These are phyloP conservation scores for Ramalina intermedia DNA, from an alignment of 495 filamentous ascomycete species.

Conservation along the genomic window DNA sequence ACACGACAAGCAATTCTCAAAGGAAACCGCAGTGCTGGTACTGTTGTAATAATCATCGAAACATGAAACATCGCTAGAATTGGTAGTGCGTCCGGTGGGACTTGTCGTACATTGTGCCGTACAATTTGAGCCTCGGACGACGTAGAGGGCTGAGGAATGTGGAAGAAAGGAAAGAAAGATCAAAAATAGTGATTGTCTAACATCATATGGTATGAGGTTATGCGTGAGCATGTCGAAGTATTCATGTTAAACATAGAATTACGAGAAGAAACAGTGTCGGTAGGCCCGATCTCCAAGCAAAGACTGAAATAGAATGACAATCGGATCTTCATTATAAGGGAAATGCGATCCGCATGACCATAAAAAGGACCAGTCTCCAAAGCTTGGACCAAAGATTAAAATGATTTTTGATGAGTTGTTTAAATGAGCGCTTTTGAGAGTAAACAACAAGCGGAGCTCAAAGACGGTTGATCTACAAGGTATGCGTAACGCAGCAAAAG, in stretches of 20 bases:
- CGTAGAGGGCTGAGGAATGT: conserved; percentile 15
- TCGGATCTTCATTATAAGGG: not conserved
- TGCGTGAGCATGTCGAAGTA: conserved; percentile 1
- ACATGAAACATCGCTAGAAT: conserved; percentile 38
- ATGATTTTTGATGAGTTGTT: not conserved
- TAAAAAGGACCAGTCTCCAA: not conserved
- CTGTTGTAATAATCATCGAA: conserved; percentile 32
- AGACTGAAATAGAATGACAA: not conserved
- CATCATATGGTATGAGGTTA: not conserved
- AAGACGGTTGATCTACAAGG: not conserved
- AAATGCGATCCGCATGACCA: not conserved
- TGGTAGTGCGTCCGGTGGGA: conserved; percentile 28
- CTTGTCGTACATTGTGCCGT: conserved; percentile 30
- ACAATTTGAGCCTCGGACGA: conserved; percentile 40
- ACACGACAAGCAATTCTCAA: conserved; percentile 45
- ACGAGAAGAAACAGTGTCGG: not conserved
- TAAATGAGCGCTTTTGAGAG: conserved; percentile 3
- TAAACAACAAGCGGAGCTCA: not conserved
- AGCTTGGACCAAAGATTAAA: not conserved
- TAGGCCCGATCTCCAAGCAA: not conserved
- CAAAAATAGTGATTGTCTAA: not conserved
- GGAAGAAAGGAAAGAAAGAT: conserved; percentile 1
- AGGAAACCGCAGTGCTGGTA: conserved; percentile 31
- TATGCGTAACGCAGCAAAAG: not conserved
- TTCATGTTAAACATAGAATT: not conserved